Percentiles rank a stretch among this genome's conserved stretches.
These are phyloP conservation scores for Coniferiporia weirii DNA, from an alignment of 1,284 basidiomycete species.

Conservation along the genomic window DNA sequence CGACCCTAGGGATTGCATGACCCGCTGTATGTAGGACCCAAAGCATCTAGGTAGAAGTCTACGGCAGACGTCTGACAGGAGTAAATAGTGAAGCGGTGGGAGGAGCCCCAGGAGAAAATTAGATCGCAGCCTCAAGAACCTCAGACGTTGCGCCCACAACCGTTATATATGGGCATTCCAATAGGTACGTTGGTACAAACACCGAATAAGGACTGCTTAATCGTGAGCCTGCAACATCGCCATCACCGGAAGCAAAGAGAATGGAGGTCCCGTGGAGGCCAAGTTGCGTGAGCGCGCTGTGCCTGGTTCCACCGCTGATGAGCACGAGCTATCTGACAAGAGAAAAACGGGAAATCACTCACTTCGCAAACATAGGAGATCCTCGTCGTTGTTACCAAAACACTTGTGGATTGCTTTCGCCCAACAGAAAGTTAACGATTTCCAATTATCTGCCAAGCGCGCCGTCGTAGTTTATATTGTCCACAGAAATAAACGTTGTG, in stretches of 20 bases:
- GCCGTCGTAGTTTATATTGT: slow-evolving; percentile 18
- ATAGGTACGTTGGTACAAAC: slow-evolving; percentile 33
- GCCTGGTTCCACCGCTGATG: slow-evolving; percentile 22
- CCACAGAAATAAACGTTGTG: slow-evolving; percentile 24
- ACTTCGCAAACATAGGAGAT: slow-evolving; percentile 24
- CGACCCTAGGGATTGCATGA: slow-evolving; percentile 36
- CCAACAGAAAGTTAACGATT: slow-evolving; percentile 29
- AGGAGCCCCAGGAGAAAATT: slow-evolving; percentile 40
- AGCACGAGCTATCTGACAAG: neutral
- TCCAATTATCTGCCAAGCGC: slow-evolving; percentile 28
- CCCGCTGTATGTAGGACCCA: slow-evolving; percentile 30
- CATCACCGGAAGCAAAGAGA: slow-evolving; percentile 34
- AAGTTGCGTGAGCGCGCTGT: slow-evolving; percentile 31
- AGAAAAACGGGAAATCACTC: slow-evolving; percentile 11
- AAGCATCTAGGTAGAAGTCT: slow-evolving; percentile 24
- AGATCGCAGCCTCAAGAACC: slow-evolving; percentile 25
- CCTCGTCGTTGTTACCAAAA: slow-evolving; percentile 29
- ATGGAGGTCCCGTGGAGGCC: slow-evolving; percentile 34
- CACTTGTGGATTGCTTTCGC: slow-evolving; percentile 24
- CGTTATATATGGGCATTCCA: slow-evolving; percentile 23
- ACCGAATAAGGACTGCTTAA: slow-evolving; percentile 27
- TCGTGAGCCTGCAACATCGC: slow-evolving; percentile 35
- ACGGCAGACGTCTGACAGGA: slow-evolving; percentile 32
- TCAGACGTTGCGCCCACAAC: slow-evolving; percentile 30
- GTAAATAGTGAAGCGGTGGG: slow-evolving; percentile 32